Base-by-base conservation (phyloP, 225 moss, liverwort and hornwort genomes). In the Rhytidiadelphus loreus region DNA sequence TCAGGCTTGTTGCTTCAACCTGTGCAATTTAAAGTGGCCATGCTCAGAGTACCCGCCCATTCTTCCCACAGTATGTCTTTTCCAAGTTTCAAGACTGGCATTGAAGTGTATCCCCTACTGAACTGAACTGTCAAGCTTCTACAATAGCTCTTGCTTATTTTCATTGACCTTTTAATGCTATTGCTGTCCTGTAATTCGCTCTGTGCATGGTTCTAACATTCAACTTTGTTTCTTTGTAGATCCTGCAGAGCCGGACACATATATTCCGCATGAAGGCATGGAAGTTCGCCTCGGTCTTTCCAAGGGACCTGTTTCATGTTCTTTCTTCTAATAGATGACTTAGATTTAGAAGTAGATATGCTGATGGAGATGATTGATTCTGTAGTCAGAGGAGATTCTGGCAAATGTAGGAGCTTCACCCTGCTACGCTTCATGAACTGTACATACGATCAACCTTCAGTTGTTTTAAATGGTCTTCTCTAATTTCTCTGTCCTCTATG, bases 201-300 rank as follows among this genome's bases (percentile, higher is more conserved):
- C 56, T 88, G 55, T 76, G n/a, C 41, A 41, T 69, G 77, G 8
- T 78, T 88, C 59, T 78, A 28, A 83, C 56, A 19, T 48, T 43
- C n/a, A 39, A 16, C n/a, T 66, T 85, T 68, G 86, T 81, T 62
- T 79, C 68, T 85, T 58, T 88, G 92, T 92, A 97, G 95, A 96
- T 95, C 93, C 94, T 30, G 85, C 90, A 72, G 96, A 96, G 82
- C 96, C 96, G 33, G 94, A 96, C 62, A 82, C 90, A 30, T 88
- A 90, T 71, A 86, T 91, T 88, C 93, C 92, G 93, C 94, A 96
- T 89, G 94, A 95, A 88, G 92, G 91, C 74, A 96, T 96, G 97
- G 95, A 96, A 92, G 92, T 94, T 71, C 92, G 93, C 29, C 90
- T 96, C 37, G 92, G 95, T 53, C 90, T 95, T 73, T 89, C 95